A percentile compares a stretch with the other conserved stretches of the same genome.
phyloP scores from a whole-genome alignment of 2,329 filamentous ascomycete species.

The Calonectria hawksworthii region DNA sequence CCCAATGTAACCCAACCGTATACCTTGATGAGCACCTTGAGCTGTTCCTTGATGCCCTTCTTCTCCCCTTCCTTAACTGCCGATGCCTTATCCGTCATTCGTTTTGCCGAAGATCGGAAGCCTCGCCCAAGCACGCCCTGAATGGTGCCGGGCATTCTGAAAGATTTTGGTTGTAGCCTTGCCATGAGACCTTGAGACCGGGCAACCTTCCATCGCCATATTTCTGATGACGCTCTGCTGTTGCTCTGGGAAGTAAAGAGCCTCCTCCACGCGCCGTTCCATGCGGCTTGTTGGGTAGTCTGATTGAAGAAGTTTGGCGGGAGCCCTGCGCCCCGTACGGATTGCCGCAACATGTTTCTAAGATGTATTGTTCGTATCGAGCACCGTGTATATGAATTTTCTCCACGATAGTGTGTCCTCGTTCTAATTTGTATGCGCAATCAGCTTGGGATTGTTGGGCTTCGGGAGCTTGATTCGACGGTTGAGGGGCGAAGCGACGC shows the following conservation, averaged over 20 bases:
- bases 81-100: constrained; percentile 43
- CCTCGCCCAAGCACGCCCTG: constrained; percentile 47
- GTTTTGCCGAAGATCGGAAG: constrained; percentile 54
- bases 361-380: background rate
- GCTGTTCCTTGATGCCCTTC: constrained; percentile 74
- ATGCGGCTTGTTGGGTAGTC: constrained; percentile 37
- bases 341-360: constrained; percentile 45
- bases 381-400: background rate
- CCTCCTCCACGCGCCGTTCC: constrained; percentile 47
- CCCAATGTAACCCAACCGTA: constrained; percentile 95
- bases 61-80: constrained; percentile 38
- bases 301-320: constrained; percentile 38
- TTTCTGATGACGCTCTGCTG: constrained; percentile 33
- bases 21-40: constrained; percentile 89
- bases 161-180: constrained; percentile 31
- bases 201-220: constrained; percentile 37
- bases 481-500: background rate
- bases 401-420: background rate
- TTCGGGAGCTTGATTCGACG: background rate
- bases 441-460: background rate
- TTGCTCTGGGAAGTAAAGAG: constrained; percentile 45
- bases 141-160: constrained; percentile 37
- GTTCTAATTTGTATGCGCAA: background rate
- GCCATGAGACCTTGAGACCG: constrained; percentile 38
- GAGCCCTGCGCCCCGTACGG: constrained; percentile 40